Evolutionary conservation across 345 rosid species (phyloP).

Genomic region (Lepidium sativum): DNA sequence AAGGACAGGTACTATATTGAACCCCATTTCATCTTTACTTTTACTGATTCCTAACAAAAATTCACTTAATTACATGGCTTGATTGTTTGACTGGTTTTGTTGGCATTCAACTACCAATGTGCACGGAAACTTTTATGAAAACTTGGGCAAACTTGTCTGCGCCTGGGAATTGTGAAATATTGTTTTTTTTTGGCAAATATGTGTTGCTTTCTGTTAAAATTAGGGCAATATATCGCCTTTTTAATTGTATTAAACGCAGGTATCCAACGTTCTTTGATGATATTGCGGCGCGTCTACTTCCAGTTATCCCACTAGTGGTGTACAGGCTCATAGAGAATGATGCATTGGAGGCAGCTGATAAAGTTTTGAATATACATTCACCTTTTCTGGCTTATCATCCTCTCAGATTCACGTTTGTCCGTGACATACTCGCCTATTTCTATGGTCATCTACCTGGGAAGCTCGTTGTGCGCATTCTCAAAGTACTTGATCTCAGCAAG

Average conservation of each 20-base stretch:
- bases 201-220: neutral
- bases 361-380: constrained; percentile 49
- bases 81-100: neutral
- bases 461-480: constrained; percentile 61
- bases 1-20: constrained; percentile 65
- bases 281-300: constrained; percentile 81
- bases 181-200: neutral
- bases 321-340: constrained; percentile 94
- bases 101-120: neutral
- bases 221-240: neutral
- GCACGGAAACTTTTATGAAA: neutral
- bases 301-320: constrained; percentile 84
- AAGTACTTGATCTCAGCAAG: constrained; percentile 84
- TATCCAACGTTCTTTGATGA: constrained; percentile 96
- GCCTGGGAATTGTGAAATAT: neutral
- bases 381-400: constrained; percentile 73
- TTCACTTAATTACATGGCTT: neutral
- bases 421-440: constrained; percentile 93
- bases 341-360: constrained; percentile 69
- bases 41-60: neutral
- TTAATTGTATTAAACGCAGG: constrained; percentile 39
- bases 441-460: constrained; percentile 87
- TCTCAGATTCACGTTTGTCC: constrained; percentile 87
- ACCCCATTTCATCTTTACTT: neutral
- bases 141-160: constrained; percentile 1